These are phyloP conservation scores for Cucurbita pepo DNA, from an alignment of 306 rosid species.

Conservation along the genomic window DNA sequence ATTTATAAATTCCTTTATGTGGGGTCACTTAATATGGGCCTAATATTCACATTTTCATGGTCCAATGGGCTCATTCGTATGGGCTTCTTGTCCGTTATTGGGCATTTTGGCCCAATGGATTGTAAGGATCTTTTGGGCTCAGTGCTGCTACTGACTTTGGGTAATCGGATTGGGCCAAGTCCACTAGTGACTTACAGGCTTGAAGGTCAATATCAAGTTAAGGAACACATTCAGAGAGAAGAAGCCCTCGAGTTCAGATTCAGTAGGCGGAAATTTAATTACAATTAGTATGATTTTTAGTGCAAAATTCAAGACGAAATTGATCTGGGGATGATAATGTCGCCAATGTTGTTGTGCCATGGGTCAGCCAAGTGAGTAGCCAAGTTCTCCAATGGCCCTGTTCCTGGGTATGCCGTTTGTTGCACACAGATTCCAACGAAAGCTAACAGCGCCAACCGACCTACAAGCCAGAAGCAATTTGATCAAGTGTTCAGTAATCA, in stretches of 20 bases:
- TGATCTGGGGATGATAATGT: constrained; percentile 47
- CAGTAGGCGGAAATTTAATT: neutral
- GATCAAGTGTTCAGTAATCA: neutral
- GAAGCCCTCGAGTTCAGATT: neutral
- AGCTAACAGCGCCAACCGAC: constrained; percentile 87
- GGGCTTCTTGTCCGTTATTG: no score
- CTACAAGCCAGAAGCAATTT: constrained; percentile 11
- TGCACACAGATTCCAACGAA: constrained; percentile 82
- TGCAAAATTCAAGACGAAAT: constrained; percentile 15
- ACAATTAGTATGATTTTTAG: neutral
- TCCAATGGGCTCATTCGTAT: no score
- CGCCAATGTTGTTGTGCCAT: constrained; percentile 99
- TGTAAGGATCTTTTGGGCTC: no score
- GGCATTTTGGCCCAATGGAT: no score
- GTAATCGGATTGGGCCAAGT: no score
- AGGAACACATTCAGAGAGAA: neutral
- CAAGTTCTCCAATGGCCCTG: constrained; percentile 98
- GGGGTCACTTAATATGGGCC: no score
- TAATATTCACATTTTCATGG: no score
- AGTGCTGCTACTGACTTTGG: no score
- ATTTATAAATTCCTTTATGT: no score
- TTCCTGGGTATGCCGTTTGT: constrained; percentile 95
- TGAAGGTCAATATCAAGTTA: neutral
- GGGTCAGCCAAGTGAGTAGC: constrained; percentile 99
- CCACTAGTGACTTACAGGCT: no score